Conservation (phyloP, 2,329 filamentous ascomycete species). For the Aurifilum marmelostoma region DNA sequence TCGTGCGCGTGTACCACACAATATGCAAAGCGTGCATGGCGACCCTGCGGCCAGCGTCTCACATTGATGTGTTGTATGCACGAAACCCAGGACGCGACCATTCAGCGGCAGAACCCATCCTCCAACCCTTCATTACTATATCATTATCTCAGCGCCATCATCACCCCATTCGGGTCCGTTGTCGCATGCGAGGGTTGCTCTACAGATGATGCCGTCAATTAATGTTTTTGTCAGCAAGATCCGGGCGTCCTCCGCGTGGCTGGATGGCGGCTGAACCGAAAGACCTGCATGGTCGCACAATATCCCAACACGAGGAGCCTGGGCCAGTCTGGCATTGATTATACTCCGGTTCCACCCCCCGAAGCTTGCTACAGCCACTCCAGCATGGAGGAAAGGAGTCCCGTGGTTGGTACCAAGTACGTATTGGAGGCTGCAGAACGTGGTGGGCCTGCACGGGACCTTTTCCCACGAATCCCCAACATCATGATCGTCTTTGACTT, state of each 20-base stretch:
- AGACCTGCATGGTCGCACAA: neutral
- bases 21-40: neutral
- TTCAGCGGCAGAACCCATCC: neutral
- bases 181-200: neutral
- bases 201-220: neutral
- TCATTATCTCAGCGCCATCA: neutral
- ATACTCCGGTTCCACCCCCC: no score
- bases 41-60: neutral
- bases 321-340: no score
- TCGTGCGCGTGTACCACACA: neutral
- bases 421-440: no score
- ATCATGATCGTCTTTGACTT: neutral
- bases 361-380: neutral
- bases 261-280: neutral
- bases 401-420: no score
- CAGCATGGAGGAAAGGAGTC: no score
- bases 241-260: neutral
- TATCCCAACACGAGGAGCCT: neutral
- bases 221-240: slow-evolving; percentile 14
- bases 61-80: neutral
- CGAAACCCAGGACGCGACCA: neutral
- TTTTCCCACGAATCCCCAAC: neutral
- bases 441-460: neutral
- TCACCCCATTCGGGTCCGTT: neutral
- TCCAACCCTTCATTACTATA: neutral